Conservation (phyloP, 805 yeast species). For the Starmerella vaccinii region DNA sequence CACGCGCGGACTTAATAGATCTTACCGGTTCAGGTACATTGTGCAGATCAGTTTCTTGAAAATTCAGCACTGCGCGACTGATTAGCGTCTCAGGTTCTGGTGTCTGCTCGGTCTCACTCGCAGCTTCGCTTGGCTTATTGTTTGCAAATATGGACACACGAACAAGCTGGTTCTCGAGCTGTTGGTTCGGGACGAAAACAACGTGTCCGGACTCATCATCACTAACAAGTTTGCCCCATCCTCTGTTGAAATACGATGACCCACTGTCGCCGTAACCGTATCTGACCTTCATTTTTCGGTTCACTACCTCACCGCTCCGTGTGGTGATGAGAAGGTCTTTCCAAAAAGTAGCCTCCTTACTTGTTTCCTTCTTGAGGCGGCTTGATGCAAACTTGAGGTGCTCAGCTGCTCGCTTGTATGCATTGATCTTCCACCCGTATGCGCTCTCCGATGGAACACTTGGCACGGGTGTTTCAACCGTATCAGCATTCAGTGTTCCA, state of each 20-base stretch:
- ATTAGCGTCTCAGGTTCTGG: constrained; percentile 8
- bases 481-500: constrained; percentile 30
- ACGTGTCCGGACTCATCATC: constrained; percentile 37
- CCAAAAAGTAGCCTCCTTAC: constrained; percentile 63
- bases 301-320: constrained; percentile 46
- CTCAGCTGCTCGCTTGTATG: constrained; percentile 46
- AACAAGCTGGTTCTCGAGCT: constrained; percentile 38
- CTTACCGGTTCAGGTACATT: constrained; percentile 28
- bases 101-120: constrained; percentile 1
- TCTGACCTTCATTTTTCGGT: constrained; percentile 65
- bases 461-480: constrained; percentile 18
- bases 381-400: constrained; percentile 43
- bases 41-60: not conserved
- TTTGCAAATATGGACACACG: constrained; percentile 43
- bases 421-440: constrained; percentile 76
- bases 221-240: constrained; percentile 43
- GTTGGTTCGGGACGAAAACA: constrained; percentile 33
- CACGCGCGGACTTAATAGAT: constrained; percentile 53
- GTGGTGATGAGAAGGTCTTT: constrained; percentile 36
- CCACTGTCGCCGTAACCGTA: constrained; percentile 92
- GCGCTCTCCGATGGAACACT: constrained; percentile 19
- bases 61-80: constrained; percentile 5
- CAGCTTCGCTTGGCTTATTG: not conserved
- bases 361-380: constrained; percentile 44
- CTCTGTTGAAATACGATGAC: constrained; percentile 60